Conservation (phyloP, 176 grass and related monocot species). For the Coix lacrymajobi region DNA sequence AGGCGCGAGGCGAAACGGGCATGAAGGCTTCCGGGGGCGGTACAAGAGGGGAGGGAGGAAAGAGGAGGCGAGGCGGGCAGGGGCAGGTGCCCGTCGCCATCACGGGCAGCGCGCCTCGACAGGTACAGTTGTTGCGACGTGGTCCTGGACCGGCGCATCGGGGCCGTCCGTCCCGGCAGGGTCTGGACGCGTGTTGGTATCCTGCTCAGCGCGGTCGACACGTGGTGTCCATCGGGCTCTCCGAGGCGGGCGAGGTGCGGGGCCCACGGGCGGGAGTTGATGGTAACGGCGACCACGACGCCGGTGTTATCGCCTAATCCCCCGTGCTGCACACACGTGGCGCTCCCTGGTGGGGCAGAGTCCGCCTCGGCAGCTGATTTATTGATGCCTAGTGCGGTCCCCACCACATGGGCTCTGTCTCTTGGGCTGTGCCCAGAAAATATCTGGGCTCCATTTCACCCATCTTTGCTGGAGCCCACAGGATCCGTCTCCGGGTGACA, state of each 20-base stretch:
- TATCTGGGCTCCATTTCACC: neutral
- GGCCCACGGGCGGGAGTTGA: slow-evolving; percentile 9
- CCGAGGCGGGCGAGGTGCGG: neutral
- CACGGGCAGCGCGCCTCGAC: slow-evolving; percentile 45
- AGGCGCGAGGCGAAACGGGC: slow-evolving; percentile 17
- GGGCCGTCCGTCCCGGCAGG: neutral
- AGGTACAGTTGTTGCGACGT: slow-evolving; percentile 30
- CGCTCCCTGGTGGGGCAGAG: neutral
- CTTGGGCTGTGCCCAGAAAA: slow-evolving; percentile 25
- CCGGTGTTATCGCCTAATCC: slow-evolving; percentile 31
- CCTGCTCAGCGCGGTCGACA: neutral
- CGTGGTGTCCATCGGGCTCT: neutral
- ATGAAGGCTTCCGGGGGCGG: slow-evolving; percentile 13
- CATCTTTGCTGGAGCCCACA: neutral
- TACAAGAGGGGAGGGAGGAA: neutral
- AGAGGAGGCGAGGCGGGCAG: neutral
- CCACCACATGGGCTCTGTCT: slow-evolving; percentile 31
- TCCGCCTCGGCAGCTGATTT: slow-evolving; percentile 19
- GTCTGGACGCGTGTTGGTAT: slow-evolving; percentile 19
- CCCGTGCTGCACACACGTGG: slow-evolving; percentile 36
- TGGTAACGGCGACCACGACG: slow-evolving; percentile 27
- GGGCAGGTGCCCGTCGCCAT: slow-evolving; percentile 52
- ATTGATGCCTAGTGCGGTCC: slow-evolving; percentile 27
- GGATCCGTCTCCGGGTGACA: fast-evolving
- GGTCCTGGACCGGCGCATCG: slow-evolving; percentile 8